Evolutionary conservation across 257 asterid species (phyloP), one percentile per base, ranked within the genome.

Genomic region (Cinchona pubescens): DNA sequence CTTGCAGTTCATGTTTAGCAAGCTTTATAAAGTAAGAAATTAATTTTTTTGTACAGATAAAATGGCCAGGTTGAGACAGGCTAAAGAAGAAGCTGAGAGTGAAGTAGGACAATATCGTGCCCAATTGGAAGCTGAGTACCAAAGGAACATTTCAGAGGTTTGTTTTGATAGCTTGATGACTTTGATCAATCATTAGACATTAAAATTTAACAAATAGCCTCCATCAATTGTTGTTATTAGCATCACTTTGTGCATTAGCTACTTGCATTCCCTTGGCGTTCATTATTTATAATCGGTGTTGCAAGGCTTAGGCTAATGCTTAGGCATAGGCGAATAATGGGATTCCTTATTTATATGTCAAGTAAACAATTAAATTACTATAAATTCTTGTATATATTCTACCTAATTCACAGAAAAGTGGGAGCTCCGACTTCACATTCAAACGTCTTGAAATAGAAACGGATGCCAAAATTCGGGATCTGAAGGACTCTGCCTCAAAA

Each of bases 371-470:
- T 23, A 4, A 56, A 56, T 56, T 13, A 14, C 30, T 10, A 0
- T 56, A 23, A 23, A 56, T 23, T n/a, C 43, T 14, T n/a, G 11
- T 3, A 2, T 51, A 3, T n/a, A 1, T 46, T 51, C 0, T 64
- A 43, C 30, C 23, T 63, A 0, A 15, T 65, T 35, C 35, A 76
- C 56, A 94, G 97, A 84, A 86, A 0, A 85, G 87, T 8, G 98
- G 96, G 74, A 90, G 76, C 80, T 86, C 94, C 0, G 91, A 89
- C 77, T 87, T 90, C 11, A 88, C 88, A 0, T 84, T 85, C 77
- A 92, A 92, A n/a, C 85, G 88, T 80, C 93, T 94, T 1, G 97
- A 92, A 14, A 59, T 43, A 8, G 98, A 92, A 81, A 90, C 93
- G 0, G 97, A 89, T 34, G 67, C 43, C 45, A 90, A 88, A 79